Percentiles rank a stretch among this genome's conserved stretches.
Conservation (phyloP, 441 rosid genomes). For the Viola pubescens region DNA sequence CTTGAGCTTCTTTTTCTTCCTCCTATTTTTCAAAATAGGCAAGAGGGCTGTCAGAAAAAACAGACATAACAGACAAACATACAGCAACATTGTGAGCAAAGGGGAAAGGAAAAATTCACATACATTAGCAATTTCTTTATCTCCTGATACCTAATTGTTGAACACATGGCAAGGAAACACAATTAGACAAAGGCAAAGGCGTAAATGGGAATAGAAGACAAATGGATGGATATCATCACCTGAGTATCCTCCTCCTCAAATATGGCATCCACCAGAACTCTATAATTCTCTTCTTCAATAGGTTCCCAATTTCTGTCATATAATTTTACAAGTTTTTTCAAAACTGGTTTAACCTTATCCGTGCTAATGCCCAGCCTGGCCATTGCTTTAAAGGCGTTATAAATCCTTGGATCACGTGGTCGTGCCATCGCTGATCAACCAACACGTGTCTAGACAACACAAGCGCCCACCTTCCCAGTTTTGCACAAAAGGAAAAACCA, state of each 20-base stretch:
- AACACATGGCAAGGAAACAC: slow-evolving; percentile 17
- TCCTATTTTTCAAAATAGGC: slow-evolving; percentile 25
- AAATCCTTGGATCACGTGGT: slow-evolving; percentile 48
- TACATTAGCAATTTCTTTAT: slow-evolving; percentile 27
- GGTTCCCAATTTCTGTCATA: slow-evolving; percentile 79
- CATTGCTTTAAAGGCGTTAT: slow-evolving; percentile 64
- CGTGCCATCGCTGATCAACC: slow-evolving; percentile 11
- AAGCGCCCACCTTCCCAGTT: slow-evolving; percentile 10
- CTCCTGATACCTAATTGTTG: slow-evolving; percentile 34
- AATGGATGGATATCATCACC: slow-evolving; percentile 30
- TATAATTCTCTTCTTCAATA: slow-evolving; percentile 71
- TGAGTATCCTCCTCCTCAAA: slow-evolving; percentile 63
- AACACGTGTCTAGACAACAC: slow-evolving; percentile 6
- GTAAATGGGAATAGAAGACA: slow-evolving; percentile 7
- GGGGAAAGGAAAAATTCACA: slow-evolving; percentile 19
- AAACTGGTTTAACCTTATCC: slow-evolving; percentile 49
- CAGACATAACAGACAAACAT: slow-evolving; percentile 2
- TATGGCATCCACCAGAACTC: slow-evolving; percentile 84
- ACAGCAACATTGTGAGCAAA: slow-evolving; percentile 1
- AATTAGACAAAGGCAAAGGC: background rate
- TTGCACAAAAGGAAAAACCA: background rate
- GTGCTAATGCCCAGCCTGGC: slow-evolving; percentile 48
- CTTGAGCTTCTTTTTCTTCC: slow-evolving; percentile 42
- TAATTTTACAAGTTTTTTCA: slow-evolving; percentile 50
- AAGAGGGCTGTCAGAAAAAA: slow-evolving; percentile 8